Evolutionary conservation across 768 basidiomycete genomes (phyloP).

Genomic region (Russula griseocarnosa): DNA sequence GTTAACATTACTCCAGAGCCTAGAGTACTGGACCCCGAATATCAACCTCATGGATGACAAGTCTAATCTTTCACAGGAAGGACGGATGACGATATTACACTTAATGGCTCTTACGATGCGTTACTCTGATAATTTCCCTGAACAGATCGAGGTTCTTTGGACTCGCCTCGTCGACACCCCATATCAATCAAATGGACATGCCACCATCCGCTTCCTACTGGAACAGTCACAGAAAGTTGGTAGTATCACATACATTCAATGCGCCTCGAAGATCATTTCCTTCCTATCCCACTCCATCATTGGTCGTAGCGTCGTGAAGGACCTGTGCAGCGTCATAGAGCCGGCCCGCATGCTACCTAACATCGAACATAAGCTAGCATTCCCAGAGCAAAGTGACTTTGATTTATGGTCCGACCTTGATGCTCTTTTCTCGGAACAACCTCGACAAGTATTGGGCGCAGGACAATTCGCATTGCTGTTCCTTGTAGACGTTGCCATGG

Average conservation of each 20-base stretch:
- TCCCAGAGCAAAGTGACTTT: conserved; percentile 60
- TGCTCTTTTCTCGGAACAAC: conserved; percentile 67
- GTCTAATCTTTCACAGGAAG: conserved; percentile 52
- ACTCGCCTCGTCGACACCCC: conserved; percentile 68
- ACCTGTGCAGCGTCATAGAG: conserved; percentile 80
- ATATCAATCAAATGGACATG: conserved; percentile 69
- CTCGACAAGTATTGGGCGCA: conserved; percentile 65
- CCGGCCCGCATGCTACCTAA: conserved; percentile 79
- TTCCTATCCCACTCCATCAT: conserved; percentile 75
- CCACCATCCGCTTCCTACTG: conserved; percentile 75
- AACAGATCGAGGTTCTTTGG: conserved; percentile 80
- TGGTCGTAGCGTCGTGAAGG: conserved; percentile 71
- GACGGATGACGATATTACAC: conserved; percentile 67
- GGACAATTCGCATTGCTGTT: conserved; percentile 90
- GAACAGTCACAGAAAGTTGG: conserved; percentile 86
- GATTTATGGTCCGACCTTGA: conserved; percentile 80
- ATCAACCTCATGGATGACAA: conserved; percentile 67
- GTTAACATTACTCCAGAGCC: conserved; percentile 65
- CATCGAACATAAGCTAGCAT: conserved; percentile 64
- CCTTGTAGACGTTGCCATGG: conserved; percentile 68
- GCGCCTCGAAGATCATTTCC: conserved; percentile 77
- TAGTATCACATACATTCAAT: conserved; percentile 69
- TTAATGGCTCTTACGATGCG: conserved; percentile 78
- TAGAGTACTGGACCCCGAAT: conserved; percentile 81
- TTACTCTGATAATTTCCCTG: conserved; percentile 67